Conservation (phyloP, 257 asterid genomes). For the Fraxinus anomala region DNA sequence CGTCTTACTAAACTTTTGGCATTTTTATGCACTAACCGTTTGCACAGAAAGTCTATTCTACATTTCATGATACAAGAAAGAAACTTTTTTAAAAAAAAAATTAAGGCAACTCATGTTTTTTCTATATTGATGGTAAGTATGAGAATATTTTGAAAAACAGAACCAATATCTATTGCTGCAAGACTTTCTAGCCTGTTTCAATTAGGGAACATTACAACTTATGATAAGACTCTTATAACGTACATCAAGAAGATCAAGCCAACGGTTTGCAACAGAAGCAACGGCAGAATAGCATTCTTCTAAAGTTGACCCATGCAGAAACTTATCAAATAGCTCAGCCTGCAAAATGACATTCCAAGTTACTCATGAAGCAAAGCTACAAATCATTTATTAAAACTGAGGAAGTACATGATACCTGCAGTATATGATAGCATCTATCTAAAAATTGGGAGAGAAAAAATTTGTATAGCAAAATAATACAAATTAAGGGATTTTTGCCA, state of each 20-base stretch:
- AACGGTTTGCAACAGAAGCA: slow-evolving; percentile 93
- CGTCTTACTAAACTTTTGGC: slow-evolving; percentile 6
- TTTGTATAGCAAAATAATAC: neutral
- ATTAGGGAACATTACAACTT: slow-evolving; percentile 21
- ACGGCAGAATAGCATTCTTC: slow-evolving; percentile 94
- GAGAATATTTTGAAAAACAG: slow-evolving; percentile 4
- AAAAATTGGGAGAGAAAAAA: neutral
- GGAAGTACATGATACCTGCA: neutral
- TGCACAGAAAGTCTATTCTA: slow-evolving; percentile 13
- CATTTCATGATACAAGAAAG: slow-evolving; percentile 1
- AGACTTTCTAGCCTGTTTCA: slow-evolving; percentile 19
- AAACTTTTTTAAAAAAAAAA: neutral
- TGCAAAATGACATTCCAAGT: slow-evolving; percentile 40
- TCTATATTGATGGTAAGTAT: slow-evolving; percentile 15
- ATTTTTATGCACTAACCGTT: neutral
- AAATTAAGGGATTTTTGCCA: neutral
- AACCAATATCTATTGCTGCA: neutral
- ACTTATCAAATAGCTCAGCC: slow-evolving; percentile 97
- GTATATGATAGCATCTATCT: neutral
- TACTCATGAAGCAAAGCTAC: slow-evolving; percentile 23
- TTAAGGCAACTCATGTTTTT: neutral
- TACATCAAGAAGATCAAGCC: slow-evolving; percentile 99
- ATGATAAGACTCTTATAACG: slow-evolving; percentile 35
- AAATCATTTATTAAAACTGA: slow-evolving; percentile 10
- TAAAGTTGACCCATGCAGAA: slow-evolving; percentile 85